Evolutionary conservation across 2,329 filamentous ascomycete species (phyloP), one percentile per base, ranked within the genome.

Genomic region (Ceratocystis lukuohia): DNA sequence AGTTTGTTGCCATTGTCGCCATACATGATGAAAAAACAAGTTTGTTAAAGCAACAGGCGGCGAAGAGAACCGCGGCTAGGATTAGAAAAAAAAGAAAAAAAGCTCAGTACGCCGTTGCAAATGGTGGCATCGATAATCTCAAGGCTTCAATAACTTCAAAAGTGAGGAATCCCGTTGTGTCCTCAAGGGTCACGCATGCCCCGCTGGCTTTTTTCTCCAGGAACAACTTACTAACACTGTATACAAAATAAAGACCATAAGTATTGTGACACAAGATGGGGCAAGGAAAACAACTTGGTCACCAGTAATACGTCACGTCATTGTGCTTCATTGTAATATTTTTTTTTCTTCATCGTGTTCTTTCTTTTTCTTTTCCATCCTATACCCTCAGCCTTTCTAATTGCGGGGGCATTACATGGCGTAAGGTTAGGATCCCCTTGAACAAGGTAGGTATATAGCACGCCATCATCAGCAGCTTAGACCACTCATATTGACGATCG

Each of bases 1-100:
- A 70, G 53, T 48, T 68, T 67, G 56, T 69, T 70, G 46, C 66
- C 69, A 25, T 70, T 67, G 56, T 70, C 69, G 44, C 69, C 68
- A 45, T 70, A 70, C 69, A 70, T 70, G 15, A 10, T 62, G 45
- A 25, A 17, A 17, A 30, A 41, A 41, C 10, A 41, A 41, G 37
- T 15, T 15, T 15, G 37, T 41, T 41, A 5, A 41, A 41, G 3
- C 1, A 41, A 12, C 33, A 15, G 22, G 17, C 22, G 20, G 7
- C 33, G 48, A 44, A n/a, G 22, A 8, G 46, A 15, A n/a, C 25
- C 3, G 22, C 6, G 22, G n/a, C 62, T 37, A 25, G n/a, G 8
- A 46, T 45, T 3, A 22, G 2, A 17, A 46, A 33, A 15, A 50
- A 17, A 30, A 28, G 12, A 20, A 20, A 1, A 50, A 2, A 53